A percentile compares a stretch with the other conserved stretches of the same genome.
Evolutionary conservation across 306 rosid genomes (phyloP).

Genomic region (Medicago truncatula): MtrunA17r5.0-ANR NC_053044.1:10799501-10800000

Average conservation of each 20-base stretch:
- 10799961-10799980: too few species aligned
- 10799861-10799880: background rate
- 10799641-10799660: background rate
- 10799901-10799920: background rate
- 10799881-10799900: background rate
- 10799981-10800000: too few species aligned
- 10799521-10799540: fast-evolving
- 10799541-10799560: background rate
- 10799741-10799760: background rate
- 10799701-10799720: background rate
- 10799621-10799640: background rate
- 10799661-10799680: background rate
- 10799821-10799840: background rate
- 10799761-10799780: background rate
- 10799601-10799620: background rate
- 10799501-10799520: background rate
- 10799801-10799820: background rate
- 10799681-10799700: background rate
- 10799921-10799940: background rate
- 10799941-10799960: background rate
- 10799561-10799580: background rate
- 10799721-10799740: background rate
- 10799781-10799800: background rate
- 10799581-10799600: background rate
- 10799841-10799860: background rate